Conservation (phyloP, 1,139 yeast species). For the Kluyveromyces sp. region DNA sequence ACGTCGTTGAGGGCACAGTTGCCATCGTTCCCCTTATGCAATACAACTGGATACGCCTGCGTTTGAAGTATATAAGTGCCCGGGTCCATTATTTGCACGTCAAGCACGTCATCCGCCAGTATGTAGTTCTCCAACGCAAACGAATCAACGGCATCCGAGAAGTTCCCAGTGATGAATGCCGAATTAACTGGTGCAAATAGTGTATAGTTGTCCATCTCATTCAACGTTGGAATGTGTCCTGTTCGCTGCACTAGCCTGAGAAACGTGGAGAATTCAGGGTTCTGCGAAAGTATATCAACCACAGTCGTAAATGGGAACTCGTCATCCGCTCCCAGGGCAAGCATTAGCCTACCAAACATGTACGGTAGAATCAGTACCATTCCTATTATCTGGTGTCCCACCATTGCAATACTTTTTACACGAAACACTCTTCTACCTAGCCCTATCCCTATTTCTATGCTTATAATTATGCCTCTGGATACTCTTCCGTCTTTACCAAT, state of each 20-base stretch:
- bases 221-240: constrained; percentile 63
- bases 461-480: too few species aligned
- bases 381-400: background rate
- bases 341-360: background rate
- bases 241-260: constrained; percentile 56
- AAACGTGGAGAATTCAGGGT: constrained; percentile 67
- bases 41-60: constrained; percentile 18
- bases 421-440: too few species aligned
- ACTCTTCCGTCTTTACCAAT: too few species aligned
- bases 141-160: constrained; percentile 12
- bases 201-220: constrained; percentile 59
- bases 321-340: constrained; percentile 4
- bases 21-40: constrained; percentile 10
- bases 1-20: constrained; percentile 37
- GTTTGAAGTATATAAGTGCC: constrained; percentile 15
- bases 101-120: constrained; percentile 17
- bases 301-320: constrained; percentile 40
- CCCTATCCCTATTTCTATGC: too few species aligned
- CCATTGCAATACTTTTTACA: background rate
- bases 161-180: constrained; percentile 45
- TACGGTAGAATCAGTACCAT: background rate
- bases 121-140: constrained; percentile 24
- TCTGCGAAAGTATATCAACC: constrained; percentile 66
- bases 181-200: constrained; percentile 80
- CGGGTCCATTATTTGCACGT: constrained; percentile 11